A percentile compares a stretch with the other conserved stretches of the same genome.
Conservation (phyloP, 305 asterid species). For the Rubia tinctorum region DNA sequence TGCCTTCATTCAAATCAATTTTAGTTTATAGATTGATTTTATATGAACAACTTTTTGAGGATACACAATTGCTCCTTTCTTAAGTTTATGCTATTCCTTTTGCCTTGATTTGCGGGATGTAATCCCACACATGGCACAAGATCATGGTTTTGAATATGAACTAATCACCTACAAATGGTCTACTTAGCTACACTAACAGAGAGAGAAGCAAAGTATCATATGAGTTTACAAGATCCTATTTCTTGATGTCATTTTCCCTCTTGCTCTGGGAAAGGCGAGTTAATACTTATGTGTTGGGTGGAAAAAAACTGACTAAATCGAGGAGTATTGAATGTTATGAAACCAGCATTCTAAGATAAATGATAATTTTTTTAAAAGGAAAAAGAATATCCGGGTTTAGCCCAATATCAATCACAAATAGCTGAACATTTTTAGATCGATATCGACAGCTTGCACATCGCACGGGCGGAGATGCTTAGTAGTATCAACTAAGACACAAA, state of each 20-base stretch:
- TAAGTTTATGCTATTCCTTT: slow-evolving; percentile 5
- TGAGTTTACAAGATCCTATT: slow-evolving; percentile 97
- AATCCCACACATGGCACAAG: slow-evolving; percentile 92
- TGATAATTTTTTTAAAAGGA: too few species aligned
- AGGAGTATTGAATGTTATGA: too few species aligned
- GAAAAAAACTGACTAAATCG: too few species aligned
- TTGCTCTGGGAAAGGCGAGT: slow-evolving; percentile 86
- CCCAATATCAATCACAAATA: too few species aligned
- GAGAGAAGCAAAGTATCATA: slow-evolving; percentile 92
- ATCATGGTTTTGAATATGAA: slow-evolving; percentile 93
- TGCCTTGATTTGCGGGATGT: slow-evolving; percentile 59
- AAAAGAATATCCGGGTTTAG: too few species aligned
- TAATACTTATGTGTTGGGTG: not conserved
- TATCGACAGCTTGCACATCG: too few species aligned
- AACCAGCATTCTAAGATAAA: too few species aligned
- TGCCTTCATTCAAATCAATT: not conserved
- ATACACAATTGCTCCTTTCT: not conserved
- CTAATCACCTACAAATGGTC: slow-evolving; percentile 99
- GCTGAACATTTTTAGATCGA: too few species aligned
- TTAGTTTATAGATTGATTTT: not conserved
- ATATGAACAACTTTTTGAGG: not conserved
- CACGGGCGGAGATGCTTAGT: too few species aligned
- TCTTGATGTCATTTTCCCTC: slow-evolving; percentile 98
- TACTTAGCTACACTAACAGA: slow-evolving; percentile 96
- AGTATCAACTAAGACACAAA: not conserved